Percentiles rank a stretch among this genome's conserved stretches.
Conservation (phyloP, 176 grass and related monocot species). For the Oryza rufipogon region DNA sequence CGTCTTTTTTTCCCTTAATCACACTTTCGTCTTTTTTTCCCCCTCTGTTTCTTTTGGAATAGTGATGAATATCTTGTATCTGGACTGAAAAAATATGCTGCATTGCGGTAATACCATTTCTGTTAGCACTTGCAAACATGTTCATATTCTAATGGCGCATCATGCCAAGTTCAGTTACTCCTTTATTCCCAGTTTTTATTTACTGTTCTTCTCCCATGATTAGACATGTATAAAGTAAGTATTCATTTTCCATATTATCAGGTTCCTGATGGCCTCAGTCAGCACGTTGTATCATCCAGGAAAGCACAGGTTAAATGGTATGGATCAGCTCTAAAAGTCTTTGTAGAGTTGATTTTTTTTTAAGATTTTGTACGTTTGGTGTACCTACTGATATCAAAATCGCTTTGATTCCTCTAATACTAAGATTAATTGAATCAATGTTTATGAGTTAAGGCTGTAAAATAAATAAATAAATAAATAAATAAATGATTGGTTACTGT, state of each 20-base stretch:
- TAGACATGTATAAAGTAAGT: neutral
- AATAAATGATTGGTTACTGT: too few relatives aligned
- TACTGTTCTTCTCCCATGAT: neutral
- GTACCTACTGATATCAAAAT: too few relatives aligned
- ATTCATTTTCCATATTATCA: slow-evolving; percentile 25
- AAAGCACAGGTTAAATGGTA: slow-evolving; percentile 43
- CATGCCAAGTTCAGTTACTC: neutral
- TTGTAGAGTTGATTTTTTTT: too few relatives aligned
- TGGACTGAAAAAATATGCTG: neutral
- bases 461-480: too few relatives aligned
- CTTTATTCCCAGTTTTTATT: neutral
- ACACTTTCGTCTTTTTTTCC: neutral
- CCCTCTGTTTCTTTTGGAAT: neutral
- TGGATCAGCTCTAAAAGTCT: neutral
- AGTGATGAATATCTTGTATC: neutral
- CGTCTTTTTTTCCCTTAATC: neutral
- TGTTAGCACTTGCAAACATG: slow-evolving; percentile 7
- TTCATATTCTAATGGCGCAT: neutral
- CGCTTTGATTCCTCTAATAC: too few relatives aligned
- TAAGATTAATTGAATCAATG: too few relatives aligned
- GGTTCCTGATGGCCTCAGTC: slow-evolving; percentile 40
- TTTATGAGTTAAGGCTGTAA: too few relatives aligned
- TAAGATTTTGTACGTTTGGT: too few relatives aligned
- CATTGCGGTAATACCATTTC: slow-evolving; percentile 13
- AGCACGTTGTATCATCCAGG: slow-evolving; percentile 32